Evolutionary conservation across 2,329 filamentous ascomycete genomes (phyloP).

Genomic region (Ceratocystis cacaofunesta): DNA sequence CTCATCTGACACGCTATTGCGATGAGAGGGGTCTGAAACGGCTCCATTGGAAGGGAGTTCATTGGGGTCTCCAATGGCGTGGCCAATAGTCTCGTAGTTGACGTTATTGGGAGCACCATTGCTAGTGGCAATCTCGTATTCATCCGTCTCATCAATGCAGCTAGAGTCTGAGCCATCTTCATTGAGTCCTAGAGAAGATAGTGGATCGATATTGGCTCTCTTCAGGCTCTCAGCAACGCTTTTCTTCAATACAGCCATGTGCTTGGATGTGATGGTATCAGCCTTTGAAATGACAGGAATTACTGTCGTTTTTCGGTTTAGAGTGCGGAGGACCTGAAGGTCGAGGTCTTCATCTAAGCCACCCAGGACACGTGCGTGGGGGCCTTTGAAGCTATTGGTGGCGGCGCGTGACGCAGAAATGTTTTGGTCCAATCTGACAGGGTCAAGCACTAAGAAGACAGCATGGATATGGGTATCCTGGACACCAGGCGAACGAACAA

Average conservation of each 20-base stretch:
- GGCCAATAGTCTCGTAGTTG: conserved; percentile 38
- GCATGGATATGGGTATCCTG: conserved; percentile 97
- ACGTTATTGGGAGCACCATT: conserved; percentile 16
- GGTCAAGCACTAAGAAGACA: conserved; percentile 83
- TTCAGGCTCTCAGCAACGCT: conserved; percentile 81
- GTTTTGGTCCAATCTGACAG: conserved; percentile 68
- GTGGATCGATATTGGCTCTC: conserved; percentile 69
- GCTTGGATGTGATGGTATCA: conserved; percentile 86
- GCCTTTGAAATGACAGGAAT: conserved; percentile 94
- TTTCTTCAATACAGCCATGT: conserved; percentile 86
- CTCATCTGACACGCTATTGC: conserved; percentile 35
- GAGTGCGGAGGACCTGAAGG: conserved; percentile 70
- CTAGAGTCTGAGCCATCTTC: conserved; percentile 47
- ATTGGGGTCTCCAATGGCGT: conserved; percentile 20
- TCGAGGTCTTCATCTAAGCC: conserved; percentile 80
- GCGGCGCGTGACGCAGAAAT: conserved; percentile 50
- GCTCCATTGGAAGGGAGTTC: conserved; percentile 25
- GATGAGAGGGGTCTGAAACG: conserved; percentile 26
- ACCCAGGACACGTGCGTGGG: conserved; percentile 36
- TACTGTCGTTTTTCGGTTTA: conserved; percentile 88
- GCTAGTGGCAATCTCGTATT: conserved; percentile 24
- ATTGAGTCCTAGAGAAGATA: conserved; percentile 73
- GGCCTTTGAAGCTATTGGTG: conserved; percentile 28
- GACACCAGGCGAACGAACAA: conserved; percentile 78
- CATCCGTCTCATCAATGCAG: conserved; percentile 43